A percentile compares a stretch with the other conserved stretches of the same genome.
phyloP scores from a whole-genome alignment of 2,329 filamentous ascomycete species.

The Aureobasidium sp. region DNA sequence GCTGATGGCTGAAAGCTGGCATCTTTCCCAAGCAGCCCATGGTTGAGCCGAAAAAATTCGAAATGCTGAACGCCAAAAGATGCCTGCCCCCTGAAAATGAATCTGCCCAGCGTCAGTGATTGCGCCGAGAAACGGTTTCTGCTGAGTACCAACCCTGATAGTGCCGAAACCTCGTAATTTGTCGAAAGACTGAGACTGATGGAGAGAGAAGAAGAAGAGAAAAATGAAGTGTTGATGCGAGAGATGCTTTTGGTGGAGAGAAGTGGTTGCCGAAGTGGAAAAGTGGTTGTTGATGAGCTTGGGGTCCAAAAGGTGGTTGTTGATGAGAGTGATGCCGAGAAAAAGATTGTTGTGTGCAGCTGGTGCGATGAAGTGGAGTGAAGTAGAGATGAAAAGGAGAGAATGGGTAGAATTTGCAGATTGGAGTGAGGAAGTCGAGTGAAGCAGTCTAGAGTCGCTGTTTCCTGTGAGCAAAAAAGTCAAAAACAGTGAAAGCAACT shows the following conservation, averaged over 20 bases:
- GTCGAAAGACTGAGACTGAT: neutral
- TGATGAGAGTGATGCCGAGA: neutral
- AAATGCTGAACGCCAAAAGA: neutral
- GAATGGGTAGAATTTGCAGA: neutral
- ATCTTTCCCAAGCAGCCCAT: neutral
- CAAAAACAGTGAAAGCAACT: neutral
- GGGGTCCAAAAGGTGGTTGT: neutral
- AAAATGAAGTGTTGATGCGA: neutral
- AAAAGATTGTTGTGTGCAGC: neutral
- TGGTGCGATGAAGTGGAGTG: neutral
- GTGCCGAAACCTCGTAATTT: constrained; percentile 1
- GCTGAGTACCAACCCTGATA: neutral
- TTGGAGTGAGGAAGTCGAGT: neutral
- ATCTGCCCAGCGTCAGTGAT: neutral
- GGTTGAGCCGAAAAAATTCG: neutral
- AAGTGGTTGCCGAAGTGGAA: neutral
- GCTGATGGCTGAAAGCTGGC: neutral
- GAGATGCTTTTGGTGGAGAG: neutral
- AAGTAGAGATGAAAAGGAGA: neutral
- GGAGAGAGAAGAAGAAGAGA: neutral
- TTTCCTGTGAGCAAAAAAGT: neutral
- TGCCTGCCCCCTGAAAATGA: neutral
- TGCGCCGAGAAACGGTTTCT: neutral
- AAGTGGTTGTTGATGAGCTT: neutral
- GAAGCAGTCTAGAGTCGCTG: neutral